Base-by-base conservation (phyloP, 139 green algal genomes). In the Picochlorum sp. region DNA sequence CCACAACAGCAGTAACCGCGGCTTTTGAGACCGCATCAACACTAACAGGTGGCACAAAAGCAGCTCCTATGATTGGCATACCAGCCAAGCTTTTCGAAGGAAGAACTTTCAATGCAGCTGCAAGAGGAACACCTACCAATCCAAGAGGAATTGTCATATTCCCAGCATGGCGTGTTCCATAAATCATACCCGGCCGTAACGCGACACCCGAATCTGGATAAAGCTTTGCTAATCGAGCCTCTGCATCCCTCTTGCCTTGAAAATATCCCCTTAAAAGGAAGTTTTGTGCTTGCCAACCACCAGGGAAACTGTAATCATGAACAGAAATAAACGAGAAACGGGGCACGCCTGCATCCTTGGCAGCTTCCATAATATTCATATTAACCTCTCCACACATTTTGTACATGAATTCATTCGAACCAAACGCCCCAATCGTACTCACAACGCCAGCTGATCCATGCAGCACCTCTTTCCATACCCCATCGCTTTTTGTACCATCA, bases 241-340 rank as follows among this genome's bases (percentile, higher is more conserved):
- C 90, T 10, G 85, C 86, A 46, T 76, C 69, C 8, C 67, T 52
- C 67, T 96, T 96, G 58, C 90, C 90, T 23, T 83, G 59, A 51
- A 95, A 84, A 60, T 94, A 94, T 15, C 86, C 85, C 20, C 26
- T 66, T 28, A 79, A 64, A 8, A 84, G 16, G 10, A 73, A 85
- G 37, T 82, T 76, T 60, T 74, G 56, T 20, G 57, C 52, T 34
- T 71, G 65, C 72, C 72, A 78, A 14, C 72, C 72, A 1, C 13
- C 83, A 23, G 86, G 85, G 1, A 92, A 59, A 18, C 75, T 79
- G 28, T 84, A 89, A 49, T 94, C 83, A 60, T 90, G 75, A 4
- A 87, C 88, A 6, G 84, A 92, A 13, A 97, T 83, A 74, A 91
- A 95, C 2, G 83, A 85, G 67, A 89, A 89, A 16, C 90, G 72